phyloP scores from a whole-genome alignment of 108 stramenopile species.

The Cyclotella baltica region DNA sequence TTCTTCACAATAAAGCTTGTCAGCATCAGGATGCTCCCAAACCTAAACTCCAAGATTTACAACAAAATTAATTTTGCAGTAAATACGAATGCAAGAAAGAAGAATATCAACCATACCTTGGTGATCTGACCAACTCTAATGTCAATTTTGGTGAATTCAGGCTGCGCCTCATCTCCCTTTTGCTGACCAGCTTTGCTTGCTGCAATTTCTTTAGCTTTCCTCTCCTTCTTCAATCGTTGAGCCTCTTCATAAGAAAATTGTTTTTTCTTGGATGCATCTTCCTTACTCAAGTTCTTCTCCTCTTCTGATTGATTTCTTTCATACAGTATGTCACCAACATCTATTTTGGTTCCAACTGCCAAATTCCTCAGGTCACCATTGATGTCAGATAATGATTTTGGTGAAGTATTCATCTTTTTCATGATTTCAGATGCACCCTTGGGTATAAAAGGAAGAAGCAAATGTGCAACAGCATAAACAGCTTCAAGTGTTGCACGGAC shows the following conservation, averaged over 20 bases:
- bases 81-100: not conserved
- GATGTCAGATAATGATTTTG: constrained; percentile 61
- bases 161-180: constrained; percentile 55
- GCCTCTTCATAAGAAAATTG: constrained; percentile 79
- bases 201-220: constrained; percentile 76
- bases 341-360: constrained; percentile 67
- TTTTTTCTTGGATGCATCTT: constrained; percentile 73
- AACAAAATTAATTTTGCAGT: not conserved
- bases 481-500: constrained; percentile 95
- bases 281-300: constrained; percentile 70
- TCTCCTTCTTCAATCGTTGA: constrained; percentile 83
- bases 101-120: constrained; percentile 37
- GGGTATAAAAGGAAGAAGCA: constrained; percentile 93
- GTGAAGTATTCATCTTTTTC: constrained; percentile 87
- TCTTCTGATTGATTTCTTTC: constrained; percentile 68
- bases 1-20: constrained; percentile 93
- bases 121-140: constrained; percentile 88
- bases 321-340: constrained; percentile 83
- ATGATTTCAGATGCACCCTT: constrained; percentile 85
- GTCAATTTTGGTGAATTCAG: constrained; percentile 92
- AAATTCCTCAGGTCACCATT: constrained; percentile 70
- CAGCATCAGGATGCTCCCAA: constrained; percentile 93
- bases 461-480: constrained; percentile 91
- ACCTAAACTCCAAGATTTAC: constrained; percentile 43
- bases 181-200: constrained; percentile 59